Percentiles rank a stretch among this genome's conserved stretches.
Conservation (phyloP, 169 alveolate genomes). For the Pseudocohnilembus persalinus region DNA sequence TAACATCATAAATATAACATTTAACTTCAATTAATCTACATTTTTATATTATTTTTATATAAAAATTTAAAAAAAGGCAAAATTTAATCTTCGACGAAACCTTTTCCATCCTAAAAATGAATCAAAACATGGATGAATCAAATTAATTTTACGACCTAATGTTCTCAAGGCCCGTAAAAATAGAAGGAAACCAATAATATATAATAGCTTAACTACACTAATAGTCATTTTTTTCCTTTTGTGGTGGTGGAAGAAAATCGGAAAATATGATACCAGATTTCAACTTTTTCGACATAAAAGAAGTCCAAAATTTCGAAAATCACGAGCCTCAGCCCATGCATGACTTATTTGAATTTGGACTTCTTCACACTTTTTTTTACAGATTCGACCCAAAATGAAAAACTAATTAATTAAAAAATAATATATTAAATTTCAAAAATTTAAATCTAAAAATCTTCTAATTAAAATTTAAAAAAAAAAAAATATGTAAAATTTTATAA, state of each 20-base stretch:
- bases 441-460: too few relatives aligned
- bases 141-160: not conserved
- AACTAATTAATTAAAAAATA: too few relatives aligned
- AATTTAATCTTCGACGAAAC: not conserved
- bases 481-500: too few relatives aligned
- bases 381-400: too few relatives aligned
- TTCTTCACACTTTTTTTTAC: not conserved
- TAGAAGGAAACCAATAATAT: not conserved
- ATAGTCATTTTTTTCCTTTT: not conserved
- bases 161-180: not conserved
- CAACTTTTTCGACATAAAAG: not conserved
- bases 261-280: not conserved
- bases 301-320: not conserved
- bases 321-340: not conserved
- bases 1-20: too few relatives aligned
- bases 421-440: too few relatives aligned
- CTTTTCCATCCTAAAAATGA: not conserved
- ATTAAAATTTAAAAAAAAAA: too few relatives aligned
- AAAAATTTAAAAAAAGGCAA: not conserved
- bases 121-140: not conserved
- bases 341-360: not conserved
- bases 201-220: not conserved
- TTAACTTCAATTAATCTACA: too few relatives aligned
- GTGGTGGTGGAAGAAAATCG: not conserved
- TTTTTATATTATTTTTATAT: too few relatives aligned